Evolutionary conservation across 495 filamentous ascomycete species (phyloP).

Genomic region (Clavariopsis aquatica): DNA sequence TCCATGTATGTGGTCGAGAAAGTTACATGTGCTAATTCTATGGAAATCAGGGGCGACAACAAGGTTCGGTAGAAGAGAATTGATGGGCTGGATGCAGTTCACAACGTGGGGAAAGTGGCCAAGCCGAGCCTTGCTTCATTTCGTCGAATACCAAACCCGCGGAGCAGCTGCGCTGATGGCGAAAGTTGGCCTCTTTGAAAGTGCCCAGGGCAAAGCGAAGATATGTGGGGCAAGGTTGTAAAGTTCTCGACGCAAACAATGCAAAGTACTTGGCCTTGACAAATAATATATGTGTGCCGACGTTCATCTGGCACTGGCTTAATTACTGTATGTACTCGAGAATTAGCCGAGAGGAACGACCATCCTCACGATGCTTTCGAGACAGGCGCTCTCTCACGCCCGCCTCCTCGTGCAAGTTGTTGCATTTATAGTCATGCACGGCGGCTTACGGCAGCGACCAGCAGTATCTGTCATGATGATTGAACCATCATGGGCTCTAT

Average conservation of each 20-base stretch:
- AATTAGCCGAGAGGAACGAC: not conserved
- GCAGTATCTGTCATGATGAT: no score
- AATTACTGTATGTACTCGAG: not conserved
- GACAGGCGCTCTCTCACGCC: no score
- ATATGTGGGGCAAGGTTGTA: conserved; percentile 11
- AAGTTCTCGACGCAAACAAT: conserved; percentile 15
- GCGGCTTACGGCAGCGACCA: no score
- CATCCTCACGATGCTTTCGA: no score
- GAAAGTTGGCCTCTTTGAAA: not conserved
- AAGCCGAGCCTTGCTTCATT: not conserved
- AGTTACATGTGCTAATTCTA: not conserved
- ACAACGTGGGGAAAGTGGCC: not conserved
- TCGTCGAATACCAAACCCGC: not conserved
- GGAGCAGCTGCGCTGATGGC: not conserved
- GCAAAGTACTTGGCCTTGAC: conserved; percentile 20
- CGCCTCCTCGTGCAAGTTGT: no score
- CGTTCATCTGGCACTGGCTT: not conserved
- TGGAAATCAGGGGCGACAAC: conserved; percentile 32
- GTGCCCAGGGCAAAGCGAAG: not conserved
- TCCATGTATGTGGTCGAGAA: not conserved
- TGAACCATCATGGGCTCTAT: no score
- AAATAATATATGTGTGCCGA: conserved; percentile 1
- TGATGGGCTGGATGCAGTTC: conserved; percentile 4
- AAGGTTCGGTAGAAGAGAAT: conserved; percentile 31
- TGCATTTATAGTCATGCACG: no score